These are phyloP conservation scores for Cucumis melo DNA, from an alignment of 306 rosid species.

Conservation along the genomic window DNA sequence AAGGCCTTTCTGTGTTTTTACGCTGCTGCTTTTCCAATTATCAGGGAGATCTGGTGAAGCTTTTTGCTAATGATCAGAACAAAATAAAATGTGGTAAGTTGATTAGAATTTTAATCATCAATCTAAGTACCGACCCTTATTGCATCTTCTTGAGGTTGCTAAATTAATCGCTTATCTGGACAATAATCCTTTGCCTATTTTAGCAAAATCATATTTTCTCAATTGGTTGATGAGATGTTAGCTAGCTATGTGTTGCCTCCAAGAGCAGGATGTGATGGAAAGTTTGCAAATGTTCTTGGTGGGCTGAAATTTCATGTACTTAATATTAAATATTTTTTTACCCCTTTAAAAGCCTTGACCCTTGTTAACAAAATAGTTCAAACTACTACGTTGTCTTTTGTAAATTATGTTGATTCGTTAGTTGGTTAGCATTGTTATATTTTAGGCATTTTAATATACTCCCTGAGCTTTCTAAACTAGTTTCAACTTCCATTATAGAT, in stretches of 20 bases:
- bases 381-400: not conserved
- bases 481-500: conserved; percentile 18
- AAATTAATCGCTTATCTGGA: not conserved
- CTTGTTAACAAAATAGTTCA: not conserved
- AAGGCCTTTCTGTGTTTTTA: not conserved
- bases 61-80: conserved; percentile 79
- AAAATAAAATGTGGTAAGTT: conserved; percentile 86
- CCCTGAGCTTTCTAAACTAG: conserved; percentile 9
- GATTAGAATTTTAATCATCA: not conserved
- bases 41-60: conserved; percentile 90
- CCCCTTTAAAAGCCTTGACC: not conserved
- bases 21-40: conserved; percentile 4
- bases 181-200: not conserved
- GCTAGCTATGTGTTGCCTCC: not conserved
- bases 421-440: not conserved
- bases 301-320: not conserved
- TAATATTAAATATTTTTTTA: not conserved
- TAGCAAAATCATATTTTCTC: not conserved
- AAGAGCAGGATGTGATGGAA: not conserved
- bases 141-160: not conserved
- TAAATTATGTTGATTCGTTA: not conserved
- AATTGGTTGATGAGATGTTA: not conserved
- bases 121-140: not conserved
- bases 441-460: not conserved
- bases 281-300: not conserved